Percentiles rank a stretch among this genome's conserved stretches.
Conservation (phyloP, 2,329 filamentous ascomycete species). For the Amphichorda felina region DNA sequence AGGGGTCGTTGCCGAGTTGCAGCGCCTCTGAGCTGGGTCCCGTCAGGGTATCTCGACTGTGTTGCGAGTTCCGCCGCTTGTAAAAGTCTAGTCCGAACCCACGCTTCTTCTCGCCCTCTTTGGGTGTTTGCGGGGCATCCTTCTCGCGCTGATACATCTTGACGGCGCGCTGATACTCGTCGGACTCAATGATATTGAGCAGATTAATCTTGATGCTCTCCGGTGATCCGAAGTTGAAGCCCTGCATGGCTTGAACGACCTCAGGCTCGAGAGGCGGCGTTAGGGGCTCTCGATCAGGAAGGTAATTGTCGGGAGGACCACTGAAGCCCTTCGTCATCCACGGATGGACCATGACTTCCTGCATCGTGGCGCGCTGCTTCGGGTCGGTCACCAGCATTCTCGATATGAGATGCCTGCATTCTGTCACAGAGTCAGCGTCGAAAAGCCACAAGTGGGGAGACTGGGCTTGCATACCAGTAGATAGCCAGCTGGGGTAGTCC, state of each 20-base stretch:
- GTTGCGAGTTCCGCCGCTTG: conserved; percentile 81
- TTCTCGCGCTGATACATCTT: conserved; percentile 56
- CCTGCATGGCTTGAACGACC: conserved; percentile 88
- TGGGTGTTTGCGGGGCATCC: conserved; percentile 43
- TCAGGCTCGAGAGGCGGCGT: conserved; percentile 71
- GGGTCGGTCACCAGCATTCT: conserved; percentile 95
- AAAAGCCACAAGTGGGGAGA: not conserved
- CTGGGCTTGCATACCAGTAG: conserved; percentile 51
- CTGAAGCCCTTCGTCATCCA: conserved; percentile 94
- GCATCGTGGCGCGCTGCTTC: conserved; percentile 70
- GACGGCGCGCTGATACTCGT: conserved; percentile 86
- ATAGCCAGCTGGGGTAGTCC: conserved; percentile 91
- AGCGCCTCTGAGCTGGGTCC: conserved; percentile 80
- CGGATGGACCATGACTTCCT: conserved; percentile 87
- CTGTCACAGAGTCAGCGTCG: conserved; percentile 37
- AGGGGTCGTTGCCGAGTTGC: conserved; percentile 69
- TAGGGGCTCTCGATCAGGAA: conserved; percentile 76
- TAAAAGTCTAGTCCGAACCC: conserved; percentile 94
- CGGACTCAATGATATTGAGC: conserved; percentile 77
- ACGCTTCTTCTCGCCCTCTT: conserved; percentile 68
- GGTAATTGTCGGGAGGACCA: conserved; percentile 75
- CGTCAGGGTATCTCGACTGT: conserved; percentile 75
- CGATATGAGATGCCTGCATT: conserved; percentile 86
- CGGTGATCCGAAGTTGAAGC: conserved; percentile 88
- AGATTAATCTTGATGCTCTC: conserved; percentile 76